phyloP scores from a whole-genome alignment of 805 yeast genomes.

The Ogataea henricii region DNA sequence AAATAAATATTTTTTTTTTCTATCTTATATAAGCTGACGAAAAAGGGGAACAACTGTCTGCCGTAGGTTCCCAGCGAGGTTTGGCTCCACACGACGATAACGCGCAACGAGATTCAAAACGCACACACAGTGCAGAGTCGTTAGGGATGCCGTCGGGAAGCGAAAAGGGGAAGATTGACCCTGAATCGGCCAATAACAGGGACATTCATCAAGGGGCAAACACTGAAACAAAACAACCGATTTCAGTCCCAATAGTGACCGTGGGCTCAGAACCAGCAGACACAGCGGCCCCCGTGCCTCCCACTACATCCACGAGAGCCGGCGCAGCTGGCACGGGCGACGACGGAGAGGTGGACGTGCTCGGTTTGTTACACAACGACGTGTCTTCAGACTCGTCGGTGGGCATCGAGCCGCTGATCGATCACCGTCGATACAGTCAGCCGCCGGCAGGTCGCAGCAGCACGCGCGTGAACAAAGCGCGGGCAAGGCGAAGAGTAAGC shows the following conservation, averaged over 20 bases:
- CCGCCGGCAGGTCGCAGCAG: not conserved
- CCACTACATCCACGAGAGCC: not conserved
- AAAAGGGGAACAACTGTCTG: not conserved
- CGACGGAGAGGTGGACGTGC: conserved; percentile 31
- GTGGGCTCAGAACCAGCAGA: not conserved
- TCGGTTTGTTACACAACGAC: conserved; percentile 32
- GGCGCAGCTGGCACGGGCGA: not conserved
- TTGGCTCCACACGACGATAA: no score
- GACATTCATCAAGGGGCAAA: not conserved
- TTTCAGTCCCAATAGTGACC: not conserved
- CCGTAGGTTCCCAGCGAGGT: no score
- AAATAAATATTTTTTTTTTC: no score
- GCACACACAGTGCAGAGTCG: not conserved
- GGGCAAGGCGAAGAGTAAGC: not conserved
- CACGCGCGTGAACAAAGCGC: not conserved
- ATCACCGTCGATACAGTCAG: conserved; percentile 24
- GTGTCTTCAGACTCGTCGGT: conserved; percentile 21
- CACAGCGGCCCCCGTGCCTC: not conserved
- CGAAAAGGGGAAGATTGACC: conserved; percentile 8
- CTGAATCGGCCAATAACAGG: not conserved
- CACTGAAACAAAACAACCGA: not conserved
- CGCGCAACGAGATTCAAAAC: no score
- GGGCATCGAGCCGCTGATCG: conserved; percentile 27
- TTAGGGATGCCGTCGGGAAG: not conserved
- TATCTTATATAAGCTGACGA: no score